Evolutionary conservation across 2,329 filamentous ascomycete species (phyloP).

Genomic region (Diaporthe caulivora): DNA sequence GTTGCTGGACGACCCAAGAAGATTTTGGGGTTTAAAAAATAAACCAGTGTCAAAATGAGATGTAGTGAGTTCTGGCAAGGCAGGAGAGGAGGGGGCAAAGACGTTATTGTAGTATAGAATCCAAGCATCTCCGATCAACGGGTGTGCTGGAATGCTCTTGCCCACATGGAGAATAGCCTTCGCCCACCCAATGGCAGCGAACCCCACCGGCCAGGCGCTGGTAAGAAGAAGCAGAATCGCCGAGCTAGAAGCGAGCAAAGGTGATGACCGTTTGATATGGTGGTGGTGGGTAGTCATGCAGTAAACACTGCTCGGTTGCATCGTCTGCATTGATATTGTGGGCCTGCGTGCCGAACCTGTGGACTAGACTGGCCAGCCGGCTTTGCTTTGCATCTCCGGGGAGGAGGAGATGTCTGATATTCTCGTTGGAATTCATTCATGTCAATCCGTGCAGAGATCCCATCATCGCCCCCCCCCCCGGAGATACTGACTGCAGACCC

Average conservation of each 20-base stretch:
- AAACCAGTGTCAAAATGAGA: not conserved
- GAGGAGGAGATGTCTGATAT: not conserved
- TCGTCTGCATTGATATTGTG: conserved; percentile 15
- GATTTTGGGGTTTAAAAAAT: not conserved
- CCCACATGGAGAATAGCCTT: not conserved
- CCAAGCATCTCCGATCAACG: conserved; percentile 24
- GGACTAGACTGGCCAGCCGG: not conserved
- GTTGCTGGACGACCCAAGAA: not conserved
- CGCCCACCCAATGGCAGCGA: not conserved
- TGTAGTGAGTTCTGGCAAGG: not conserved
- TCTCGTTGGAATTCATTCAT: not conserved
- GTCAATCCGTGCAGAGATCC: not conserved
- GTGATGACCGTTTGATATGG: conserved; percentile 4
- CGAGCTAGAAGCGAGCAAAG: conserved; percentile 8
- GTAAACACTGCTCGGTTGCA: conserved; percentile 11
- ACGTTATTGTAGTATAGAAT: not conserved
- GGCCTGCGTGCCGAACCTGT: not conserved
- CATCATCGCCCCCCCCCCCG: conserved; percentile 1
- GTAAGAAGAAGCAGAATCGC: not conserved
- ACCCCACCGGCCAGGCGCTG: conserved; percentile 4
- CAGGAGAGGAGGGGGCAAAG: conserved; percentile 2
- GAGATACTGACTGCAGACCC: not conserved
- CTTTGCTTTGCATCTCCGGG: conserved; percentile 14
- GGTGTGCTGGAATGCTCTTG: not conserved
- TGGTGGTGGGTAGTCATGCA: conserved; percentile 13